Base-by-base conservation (phyloP, 352 stramenopile genomes). In the Globisporangium middletonii region DNA sequence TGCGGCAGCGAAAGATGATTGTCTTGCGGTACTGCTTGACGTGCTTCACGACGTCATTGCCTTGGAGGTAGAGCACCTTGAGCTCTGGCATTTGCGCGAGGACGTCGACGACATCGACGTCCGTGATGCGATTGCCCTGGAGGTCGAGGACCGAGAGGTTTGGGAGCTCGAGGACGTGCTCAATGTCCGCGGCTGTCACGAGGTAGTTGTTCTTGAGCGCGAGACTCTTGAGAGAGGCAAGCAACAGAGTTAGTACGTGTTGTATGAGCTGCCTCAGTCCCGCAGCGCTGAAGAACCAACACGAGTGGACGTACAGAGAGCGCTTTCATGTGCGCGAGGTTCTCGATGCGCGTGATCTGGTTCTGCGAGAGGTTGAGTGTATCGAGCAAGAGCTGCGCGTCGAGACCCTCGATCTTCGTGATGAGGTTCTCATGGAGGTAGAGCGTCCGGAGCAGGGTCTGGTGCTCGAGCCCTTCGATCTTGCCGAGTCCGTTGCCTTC, bases 341-440 rank as follows among this genome's bases (percentile, higher is more conserved):
- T 94, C 38, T 89, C 80, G 45, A 94, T 87, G 43, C 66, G 67
- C 9, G 77, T 68, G 50, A 94, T 89, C 54, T 91, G 79, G 63
- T 94, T 94, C 59, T 92, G 80, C 48, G 77, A 83, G 16, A 92
- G 78, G 46, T 94, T 92, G 49, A 94, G 76, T 33, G 83, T 88
- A 61, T 94, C 84, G 23, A 94, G 68, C 11, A 56, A 52, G 15
- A 60, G 19, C 55, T 86, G 78, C 13, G 65, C 57, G 9, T 92
- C 78, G 37, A 96, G 61, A 5, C 78, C 78, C 64, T 96, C 85
- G 57, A 98, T 97, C 62, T 91, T 90, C 61, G 94, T 89, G 60
- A 98, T 96, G 28, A 96, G 66, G 55, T 98, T 98, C 64, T 98
- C 93, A 47, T 98, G 92, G 37, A 98, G 69, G 58, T 98, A 97